A percentile compares a stretch with the other conserved stretches of the same genome.
Evolutionary conservation across 2,329 filamentous ascomycete genomes (phyloP).

Genomic region (Fusarium tricinctum): DNA sequence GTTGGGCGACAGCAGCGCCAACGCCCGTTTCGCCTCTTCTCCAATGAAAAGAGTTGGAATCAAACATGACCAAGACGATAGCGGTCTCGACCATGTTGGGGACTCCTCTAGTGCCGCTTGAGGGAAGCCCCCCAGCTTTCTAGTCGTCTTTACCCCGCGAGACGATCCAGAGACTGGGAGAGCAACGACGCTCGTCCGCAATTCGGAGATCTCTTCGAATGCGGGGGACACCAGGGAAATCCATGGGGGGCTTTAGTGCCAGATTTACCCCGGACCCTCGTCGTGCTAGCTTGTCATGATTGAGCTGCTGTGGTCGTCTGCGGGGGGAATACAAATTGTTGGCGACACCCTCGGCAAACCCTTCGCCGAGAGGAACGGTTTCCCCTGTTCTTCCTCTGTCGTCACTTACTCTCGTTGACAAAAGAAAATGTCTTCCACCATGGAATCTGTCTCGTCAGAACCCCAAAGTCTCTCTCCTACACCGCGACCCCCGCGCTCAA

Average conservation of each 20-base stretch:
- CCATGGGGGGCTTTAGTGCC: constrained; percentile 19
- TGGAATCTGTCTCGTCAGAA: constrained; percentile 20
- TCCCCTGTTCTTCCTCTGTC: background rate
- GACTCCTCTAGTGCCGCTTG: constrained; percentile 3
- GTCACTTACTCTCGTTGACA: background rate
- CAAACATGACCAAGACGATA: constrained; percentile 13
- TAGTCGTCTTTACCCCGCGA: constrained; percentile 18
- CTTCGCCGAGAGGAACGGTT: constrained; percentile 3
- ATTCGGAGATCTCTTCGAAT: constrained; percentile 30
- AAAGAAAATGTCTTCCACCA: background rate
- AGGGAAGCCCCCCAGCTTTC: background rate
- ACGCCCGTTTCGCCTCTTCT: background rate
- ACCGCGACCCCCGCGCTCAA: constrained; percentile 31
- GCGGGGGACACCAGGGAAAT: constrained; percentile 16
- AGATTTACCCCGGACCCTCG: constrained; percentile 25
- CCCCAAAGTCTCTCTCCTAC: constrained; percentile 7
- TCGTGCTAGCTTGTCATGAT: constrained; percentile 8
- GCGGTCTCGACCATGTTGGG: constrained; percentile 16
- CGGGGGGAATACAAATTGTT: constrained; percentile 42
- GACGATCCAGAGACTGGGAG: background rate
- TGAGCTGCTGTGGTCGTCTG: constrained; percentile 9
- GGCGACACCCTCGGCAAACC: constrained; percentile 27
- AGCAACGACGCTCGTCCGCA: constrained; percentile 18
- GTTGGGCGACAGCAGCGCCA: constrained; percentile 13
- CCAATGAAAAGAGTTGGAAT: constrained; percentile 20